A percentile compares a stretch with the other conserved stretches of the same genome.
phyloP scores from a whole-genome alignment of 345 rosid genomes.

The Fremontodendron californicum region DNA sequence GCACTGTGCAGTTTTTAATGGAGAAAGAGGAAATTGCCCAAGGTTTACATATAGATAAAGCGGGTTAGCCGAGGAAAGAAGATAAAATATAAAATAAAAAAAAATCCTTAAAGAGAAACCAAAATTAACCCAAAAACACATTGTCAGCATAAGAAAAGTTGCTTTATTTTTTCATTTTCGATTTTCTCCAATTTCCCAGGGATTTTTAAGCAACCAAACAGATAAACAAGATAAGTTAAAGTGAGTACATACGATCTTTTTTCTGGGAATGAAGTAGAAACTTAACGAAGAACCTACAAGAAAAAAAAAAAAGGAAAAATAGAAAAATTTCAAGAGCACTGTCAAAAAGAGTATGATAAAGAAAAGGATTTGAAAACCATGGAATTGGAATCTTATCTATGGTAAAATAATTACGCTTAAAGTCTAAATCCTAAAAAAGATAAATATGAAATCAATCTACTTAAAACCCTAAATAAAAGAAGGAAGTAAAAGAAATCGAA shows the following conservation, averaged over 20 bases:
- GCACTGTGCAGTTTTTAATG: conserved; percentile 77
- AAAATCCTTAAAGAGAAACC: not conserved
- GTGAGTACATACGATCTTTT: not conserved
- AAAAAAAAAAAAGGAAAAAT: not conserved
- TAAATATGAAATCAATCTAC: not conserved
- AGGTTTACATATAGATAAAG: not conserved
- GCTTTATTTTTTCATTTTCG: not conserved
- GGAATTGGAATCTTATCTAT: not conserved
- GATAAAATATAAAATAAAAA: no score
- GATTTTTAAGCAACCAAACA: not conserved
- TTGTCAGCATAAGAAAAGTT: not conserved
- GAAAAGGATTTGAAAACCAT: not conserved
- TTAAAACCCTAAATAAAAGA: not conserved
- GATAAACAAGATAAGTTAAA: not conserved
- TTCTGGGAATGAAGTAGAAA: not conserved
- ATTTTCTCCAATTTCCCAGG: not conserved
- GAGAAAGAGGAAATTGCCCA: conserved; percentile 70
- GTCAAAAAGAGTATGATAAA: not conserved
- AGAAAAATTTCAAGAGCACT: not conserved
- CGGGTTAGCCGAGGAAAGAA: not conserved
- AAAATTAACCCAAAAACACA: not conserved
- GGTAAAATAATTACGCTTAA: not conserved
- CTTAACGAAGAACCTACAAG: not conserved
- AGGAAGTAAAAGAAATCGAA: not conserved
- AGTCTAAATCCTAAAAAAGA: not conserved